Percentiles rank a stretch among this genome's conserved stretches.
These are phyloP conservation scores for Hyaloraphidium curvatum DNA, from an alignment of 192 early-diverging fungal species.

Conservation along the genomic window DNA sequence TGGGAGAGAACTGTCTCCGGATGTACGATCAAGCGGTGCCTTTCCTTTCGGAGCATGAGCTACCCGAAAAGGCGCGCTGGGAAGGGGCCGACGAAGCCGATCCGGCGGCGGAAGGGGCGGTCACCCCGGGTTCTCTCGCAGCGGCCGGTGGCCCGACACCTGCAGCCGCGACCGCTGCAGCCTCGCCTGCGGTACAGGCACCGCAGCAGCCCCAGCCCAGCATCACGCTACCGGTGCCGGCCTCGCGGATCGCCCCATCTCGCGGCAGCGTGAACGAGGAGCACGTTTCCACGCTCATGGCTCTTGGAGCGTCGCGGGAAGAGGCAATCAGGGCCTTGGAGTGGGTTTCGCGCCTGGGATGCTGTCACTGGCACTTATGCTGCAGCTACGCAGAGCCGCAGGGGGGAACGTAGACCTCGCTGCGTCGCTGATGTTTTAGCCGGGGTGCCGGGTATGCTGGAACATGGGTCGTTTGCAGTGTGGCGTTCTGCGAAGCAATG, in stretches of 20 bases:
- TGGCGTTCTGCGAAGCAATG: no score
- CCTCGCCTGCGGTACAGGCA: slow-evolving; percentile 5
- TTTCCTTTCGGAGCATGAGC: slow-evolving; percentile 80
- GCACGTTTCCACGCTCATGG: slow-evolving; percentile 47
- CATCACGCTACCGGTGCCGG: neutral
- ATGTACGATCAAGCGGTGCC: slow-evolving; percentile 63
- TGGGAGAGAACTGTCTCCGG: slow-evolving; percentile 57
- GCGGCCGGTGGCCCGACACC: slow-evolving; percentile 10
- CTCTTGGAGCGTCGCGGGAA: slow-evolving; percentile 54
- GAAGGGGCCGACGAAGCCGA: slow-evolving; percentile 7
- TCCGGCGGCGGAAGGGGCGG: slow-evolving; percentile 18
- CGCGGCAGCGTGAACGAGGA: slow-evolving; percentile 21
- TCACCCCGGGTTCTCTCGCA: slow-evolving; percentile 12
- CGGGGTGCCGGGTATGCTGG: no score
- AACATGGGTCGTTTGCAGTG: no score
- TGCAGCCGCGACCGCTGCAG: slow-evolving; percentile 11
- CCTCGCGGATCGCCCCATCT: neutral
- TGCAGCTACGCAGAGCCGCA: no score
- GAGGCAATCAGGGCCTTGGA: slow-evolving; percentile 67
- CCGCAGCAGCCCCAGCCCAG: neutral
- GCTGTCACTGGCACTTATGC: no score
- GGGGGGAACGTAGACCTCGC: slow-evolving; percentile 75
- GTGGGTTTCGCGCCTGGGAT: no score
- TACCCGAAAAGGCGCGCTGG: slow-evolving; percentile 43
- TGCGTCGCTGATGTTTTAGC: slow-evolving; percentile 66